These are phyloP conservation scores for Isochrysis galbana DNA, from an alignment of 78 protist species.

Conservation along the genomic window DNA sequence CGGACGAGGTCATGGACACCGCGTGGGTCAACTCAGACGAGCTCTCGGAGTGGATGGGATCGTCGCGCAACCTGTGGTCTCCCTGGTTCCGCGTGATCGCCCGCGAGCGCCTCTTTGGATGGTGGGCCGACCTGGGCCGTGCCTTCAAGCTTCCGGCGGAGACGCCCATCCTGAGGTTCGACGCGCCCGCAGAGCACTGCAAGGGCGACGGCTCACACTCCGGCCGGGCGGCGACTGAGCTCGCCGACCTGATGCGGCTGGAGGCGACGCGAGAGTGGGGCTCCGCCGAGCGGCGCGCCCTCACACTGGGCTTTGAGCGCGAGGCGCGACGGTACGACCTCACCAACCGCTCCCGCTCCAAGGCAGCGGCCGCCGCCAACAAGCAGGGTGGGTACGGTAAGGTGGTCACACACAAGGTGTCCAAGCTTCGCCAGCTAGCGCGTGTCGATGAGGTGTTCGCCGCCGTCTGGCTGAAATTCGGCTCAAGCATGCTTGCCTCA, in stretches of 20 bases:
- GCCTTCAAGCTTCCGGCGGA: not conserved
- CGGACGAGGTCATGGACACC: constrained; percentile 25
- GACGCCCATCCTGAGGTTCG: not conserved
- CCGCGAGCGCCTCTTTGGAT: not conserved
- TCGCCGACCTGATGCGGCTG: not conserved
- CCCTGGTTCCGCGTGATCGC: constrained; percentile 52
- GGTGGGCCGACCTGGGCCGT: constrained; percentile 1
- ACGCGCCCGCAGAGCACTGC: not conserved
- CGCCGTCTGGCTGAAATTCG: not conserved
- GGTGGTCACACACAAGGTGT: not conserved
- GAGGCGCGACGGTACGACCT: not conserved
- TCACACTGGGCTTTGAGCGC: not conserved
- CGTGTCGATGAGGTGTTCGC: not conserved
- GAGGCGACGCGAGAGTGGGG: not conserved
- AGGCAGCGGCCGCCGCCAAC: not conserved
- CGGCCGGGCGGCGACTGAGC: not conserved
- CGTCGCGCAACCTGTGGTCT: not conserved
- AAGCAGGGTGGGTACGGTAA: constrained; percentile 33
- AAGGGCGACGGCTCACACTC: not conserved
- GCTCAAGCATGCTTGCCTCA: not conserved
- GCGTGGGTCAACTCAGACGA: not conserved
- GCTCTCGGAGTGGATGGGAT: not conserved
- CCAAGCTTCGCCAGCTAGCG: not conserved
- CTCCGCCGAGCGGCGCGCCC: not conserved
- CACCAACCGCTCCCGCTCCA: not conserved